A percentile compares a stretch with the other conserved stretches of the same genome.
phyloP scores from a whole-genome alignment of 306 rosid species.

The Cucurbita moschata region DNA sequence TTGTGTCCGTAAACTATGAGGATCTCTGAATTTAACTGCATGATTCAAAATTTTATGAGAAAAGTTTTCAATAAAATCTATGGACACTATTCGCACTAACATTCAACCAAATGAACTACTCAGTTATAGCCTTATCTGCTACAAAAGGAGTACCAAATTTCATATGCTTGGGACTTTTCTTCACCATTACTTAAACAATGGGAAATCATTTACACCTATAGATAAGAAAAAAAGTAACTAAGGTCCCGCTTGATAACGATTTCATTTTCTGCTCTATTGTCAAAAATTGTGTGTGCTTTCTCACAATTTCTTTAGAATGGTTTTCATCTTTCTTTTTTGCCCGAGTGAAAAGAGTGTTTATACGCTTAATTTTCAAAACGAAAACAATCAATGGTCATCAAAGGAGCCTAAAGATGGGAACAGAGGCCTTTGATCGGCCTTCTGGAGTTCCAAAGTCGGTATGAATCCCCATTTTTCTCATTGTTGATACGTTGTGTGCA shows the following conservation, averaged over 20 bases:
- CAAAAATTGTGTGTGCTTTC: no score
- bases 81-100: background rate
- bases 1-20: slow-evolving; percentile 33
- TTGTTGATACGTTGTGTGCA: background rate
- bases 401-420: background rate
- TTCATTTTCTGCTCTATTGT: no score
- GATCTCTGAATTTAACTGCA: slow-evolving; percentile 54
- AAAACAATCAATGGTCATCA: background rate
- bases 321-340: no score
- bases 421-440: background rate
- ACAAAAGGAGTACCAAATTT: background rate
- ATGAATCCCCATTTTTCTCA: no score
- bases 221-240: background rate
- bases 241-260: no score
- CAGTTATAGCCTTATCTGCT: background rate
- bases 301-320: no score
- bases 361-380: no score
- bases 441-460: background rate
- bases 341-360: no score
- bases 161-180: background rate
- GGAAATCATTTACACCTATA: background rate
- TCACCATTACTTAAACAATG: background rate
- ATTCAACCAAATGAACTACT: background rate
- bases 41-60: slow-evolving; percentile 1
- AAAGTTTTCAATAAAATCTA: background rate